Percentiles rank a stretch among this genome's conserved stretches.
Evolutionary conservation across 2,329 filamentous ascomycete species (phyloP).

Genomic region (Apiospora marii): DNA sequence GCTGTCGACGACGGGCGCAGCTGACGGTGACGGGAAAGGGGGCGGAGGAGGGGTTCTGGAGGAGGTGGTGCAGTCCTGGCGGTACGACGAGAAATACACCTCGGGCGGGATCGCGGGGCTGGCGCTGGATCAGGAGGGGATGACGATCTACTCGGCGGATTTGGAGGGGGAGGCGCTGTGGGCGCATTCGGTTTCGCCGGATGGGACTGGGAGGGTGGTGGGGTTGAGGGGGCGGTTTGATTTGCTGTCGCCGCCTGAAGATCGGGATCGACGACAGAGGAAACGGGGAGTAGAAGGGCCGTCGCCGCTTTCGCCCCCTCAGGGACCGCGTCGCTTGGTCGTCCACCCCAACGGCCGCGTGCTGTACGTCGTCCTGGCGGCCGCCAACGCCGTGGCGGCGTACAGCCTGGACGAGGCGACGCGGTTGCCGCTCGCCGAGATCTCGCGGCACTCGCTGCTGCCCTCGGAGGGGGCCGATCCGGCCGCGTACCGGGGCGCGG

Average conservation of each 20-base stretch:
- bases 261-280: too few relatives aligned
- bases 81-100: constrained; percentile 26
- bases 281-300: too few relatives aligned
- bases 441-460: constrained; percentile 29
- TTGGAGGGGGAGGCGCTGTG: constrained; percentile 33
- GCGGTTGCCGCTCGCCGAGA: constrained; percentile 18
- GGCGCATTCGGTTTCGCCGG: constrained; percentile 31
- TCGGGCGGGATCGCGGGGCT: constrained; percentile 35
- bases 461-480: constrained; percentile 25
- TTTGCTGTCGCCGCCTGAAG: neutral
- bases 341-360: constrained; percentile 30
- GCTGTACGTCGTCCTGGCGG: constrained; percentile 34
- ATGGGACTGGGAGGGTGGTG: constrained; percentile 13
- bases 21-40: neutral
- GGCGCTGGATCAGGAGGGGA: constrained; percentile 23
- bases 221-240: neutral
- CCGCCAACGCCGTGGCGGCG: constrained; percentile 28
- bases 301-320: too few relatives aligned
- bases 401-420: constrained; percentile 28
- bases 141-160: constrained; percentile 34
- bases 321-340: constrained; percentile 26
- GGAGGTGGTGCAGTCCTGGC: constrained; percentile 26
- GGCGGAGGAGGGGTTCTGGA: neutral
- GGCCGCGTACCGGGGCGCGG: constrained; percentile 33
- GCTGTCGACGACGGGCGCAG: constrained; percentile 1